A percentile compares a stretch with the other conserved stretches of the same genome.
phyloP scores from a whole-genome alignment of 495 filamentous ascomycete species.

The Glonium stellatum region DNA sequence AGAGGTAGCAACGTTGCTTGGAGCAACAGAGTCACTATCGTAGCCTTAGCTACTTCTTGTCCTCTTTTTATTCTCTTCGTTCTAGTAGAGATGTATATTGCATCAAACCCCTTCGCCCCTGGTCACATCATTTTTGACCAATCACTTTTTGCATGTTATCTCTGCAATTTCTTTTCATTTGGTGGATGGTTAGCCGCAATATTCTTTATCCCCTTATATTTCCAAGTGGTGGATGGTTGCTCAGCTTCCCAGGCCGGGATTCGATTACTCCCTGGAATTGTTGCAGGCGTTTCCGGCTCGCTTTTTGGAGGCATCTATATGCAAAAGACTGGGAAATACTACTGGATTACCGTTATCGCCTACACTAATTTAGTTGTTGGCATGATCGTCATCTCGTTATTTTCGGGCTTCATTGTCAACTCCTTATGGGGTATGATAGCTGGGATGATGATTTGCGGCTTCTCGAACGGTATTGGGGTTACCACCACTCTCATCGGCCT shows the following conservation, averaged over 20 bases:
- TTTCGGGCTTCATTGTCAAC: constrained; percentile 47
- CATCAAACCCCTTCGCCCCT: constrained; percentile 71
- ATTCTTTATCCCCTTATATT: constrained; percentile 77
- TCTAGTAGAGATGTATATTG: constrained; percentile 63
- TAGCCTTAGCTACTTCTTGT: constrained; percentile 50
- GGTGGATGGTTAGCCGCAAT: constrained; percentile 55
- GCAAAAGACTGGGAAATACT: constrained; percentile 70
- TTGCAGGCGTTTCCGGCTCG: constrained; percentile 58
- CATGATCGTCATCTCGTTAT: constrained; percentile 50
- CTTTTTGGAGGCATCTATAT: constrained; percentile 65
- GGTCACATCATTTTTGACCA: constrained; percentile 70
- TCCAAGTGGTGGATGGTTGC: constrained; percentile 64
- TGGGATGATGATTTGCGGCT: constrained; percentile 49
- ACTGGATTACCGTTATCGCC: constrained; percentile 59
- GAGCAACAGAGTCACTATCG: constrained; percentile 52
- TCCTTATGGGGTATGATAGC: constrained; percentile 45
- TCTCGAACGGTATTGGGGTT: constrained; percentile 61
- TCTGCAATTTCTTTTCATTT: constrained; percentile 72
- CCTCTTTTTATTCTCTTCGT: constrained; percentile 62
- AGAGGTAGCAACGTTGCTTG: constrained; percentile 70
- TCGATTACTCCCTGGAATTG: constrained; percentile 59
- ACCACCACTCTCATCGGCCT: constrained; percentile 62
- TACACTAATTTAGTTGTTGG: constrained; percentile 50
- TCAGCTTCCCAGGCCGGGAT: constrained; percentile 60
- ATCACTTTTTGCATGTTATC: constrained; percentile 59